phyloP scores from a whole-genome alignment of 495 filamentous ascomycete genomes.

The Penicillium goetzii region DNA sequence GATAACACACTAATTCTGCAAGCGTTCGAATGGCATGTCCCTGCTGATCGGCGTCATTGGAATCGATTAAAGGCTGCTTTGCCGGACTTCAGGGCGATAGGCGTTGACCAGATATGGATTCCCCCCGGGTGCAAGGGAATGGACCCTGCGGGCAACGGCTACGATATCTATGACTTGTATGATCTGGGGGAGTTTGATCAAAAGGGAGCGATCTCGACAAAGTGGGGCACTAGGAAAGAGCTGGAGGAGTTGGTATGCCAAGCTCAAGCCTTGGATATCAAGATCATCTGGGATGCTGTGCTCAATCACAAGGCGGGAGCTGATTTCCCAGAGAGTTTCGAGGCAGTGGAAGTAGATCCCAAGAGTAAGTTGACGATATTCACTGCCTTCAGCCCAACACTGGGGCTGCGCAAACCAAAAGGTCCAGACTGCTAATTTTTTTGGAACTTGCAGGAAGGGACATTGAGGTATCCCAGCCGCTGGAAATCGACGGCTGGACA shows the following conservation, averaged over 20 bases:
- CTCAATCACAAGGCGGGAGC: constrained; percentile 77
- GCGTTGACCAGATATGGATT: constrained; percentile 70
- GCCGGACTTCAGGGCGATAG: constrained; percentile 59
- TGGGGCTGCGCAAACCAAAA: not conserved
- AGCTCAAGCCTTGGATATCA: constrained; percentile 58
- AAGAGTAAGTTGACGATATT: constrained; percentile 38
- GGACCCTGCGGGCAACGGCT: constrained; percentile 67
- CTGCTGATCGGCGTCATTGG: constrained; percentile 67
- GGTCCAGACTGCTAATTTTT: not conserved
- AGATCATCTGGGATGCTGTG: constrained; percentile 74
- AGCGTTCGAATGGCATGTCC: constrained; percentile 77
- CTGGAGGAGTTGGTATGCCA: constrained; percentile 54
- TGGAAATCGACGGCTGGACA: constrained; percentile 70
- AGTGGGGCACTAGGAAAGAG: constrained; percentile 73
- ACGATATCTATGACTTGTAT: constrained; percentile 77
- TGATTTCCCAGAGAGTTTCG: constrained; percentile 62
- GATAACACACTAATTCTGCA: constrained; percentile 69
- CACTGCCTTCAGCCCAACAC: not conserved
- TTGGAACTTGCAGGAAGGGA: constrained; percentile 52
- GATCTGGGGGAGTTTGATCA: constrained; percentile 80
- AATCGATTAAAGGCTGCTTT: constrained; percentile 58
- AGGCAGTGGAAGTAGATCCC: constrained; percentile 64
- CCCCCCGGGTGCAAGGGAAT: constrained; percentile 75
- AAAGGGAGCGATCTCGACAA: constrained; percentile 64
- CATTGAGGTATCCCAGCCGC: constrained; percentile 56